Base-by-base conservation (phyloP, 805 yeast species). In the Schwanniomyces polymorphus region DNA sequence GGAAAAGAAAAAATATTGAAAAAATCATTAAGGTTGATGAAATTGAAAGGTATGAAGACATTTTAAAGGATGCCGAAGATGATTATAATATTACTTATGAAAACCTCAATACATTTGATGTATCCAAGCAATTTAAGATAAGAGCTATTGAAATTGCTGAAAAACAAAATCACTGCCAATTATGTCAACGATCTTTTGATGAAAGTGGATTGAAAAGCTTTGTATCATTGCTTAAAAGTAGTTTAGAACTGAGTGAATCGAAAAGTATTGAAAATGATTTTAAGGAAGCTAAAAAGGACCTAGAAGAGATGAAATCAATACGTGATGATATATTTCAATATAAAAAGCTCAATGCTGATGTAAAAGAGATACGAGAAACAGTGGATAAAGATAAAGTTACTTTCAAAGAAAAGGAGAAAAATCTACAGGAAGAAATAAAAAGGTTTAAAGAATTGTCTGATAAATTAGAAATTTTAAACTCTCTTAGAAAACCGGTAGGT, bases 181-280 rank as follows among this genome's bases (percentile, higher is more conserved):
- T 91, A 38, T 92, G 98, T 63, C 79, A 80, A 16, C 74, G 96
- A 43, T 72, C 76, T 10, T 87, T 91, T 64, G 78, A 78, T 12
- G 70, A 68, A 8, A 64, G 59, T 1, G 70, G 65, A n/a, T 54
- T 67, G 18, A 47, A 57, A 1, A 48, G 45, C 5, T 73, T 73
- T 42, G 44, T 69, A 5, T 48, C 43, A 7, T 62, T 61, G n/a
- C 51, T 72, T 14, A 53, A 64, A 42, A 53, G 55, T 3, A 68
- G 64, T 43, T 59, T 71, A 16, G 57, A 61, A 27, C 57, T 64
- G 3, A 58, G 62, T 49, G 63, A 60, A 11, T 57, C 62, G 17
- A 59, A 60, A 12, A 61, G 64, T 46, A 59, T 70, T 7, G 52
- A 56, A 23, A 53, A 59, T 4, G 69, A 68, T 37, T 63, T 70